phyloP scores from a whole-genome alignment of 1,284 basidiomycete genomes.

The Pyrrhoderma noxium region DNA sequence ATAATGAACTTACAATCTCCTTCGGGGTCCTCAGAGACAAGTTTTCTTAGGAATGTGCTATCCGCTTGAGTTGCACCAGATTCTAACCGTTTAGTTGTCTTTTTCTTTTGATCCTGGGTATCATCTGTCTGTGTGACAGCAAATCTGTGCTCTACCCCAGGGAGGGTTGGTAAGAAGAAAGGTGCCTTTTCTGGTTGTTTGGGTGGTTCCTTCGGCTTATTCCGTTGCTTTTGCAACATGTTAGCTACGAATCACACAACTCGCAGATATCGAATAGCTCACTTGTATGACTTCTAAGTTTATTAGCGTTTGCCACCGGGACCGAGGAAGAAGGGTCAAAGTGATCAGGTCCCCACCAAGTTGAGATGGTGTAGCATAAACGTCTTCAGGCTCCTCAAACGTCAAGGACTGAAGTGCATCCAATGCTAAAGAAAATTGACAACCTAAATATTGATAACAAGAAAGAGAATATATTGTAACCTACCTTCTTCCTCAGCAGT shows the following conservation, averaged over 20 bases:
- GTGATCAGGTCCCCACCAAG: constrained; percentile 84
- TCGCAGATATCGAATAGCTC: constrained; percentile 24
- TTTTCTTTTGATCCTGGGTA: constrained; percentile 31
- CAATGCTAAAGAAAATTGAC: constrained; percentile 42
- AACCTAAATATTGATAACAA: constrained; percentile 13
- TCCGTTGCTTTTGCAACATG: constrained; percentile 90
- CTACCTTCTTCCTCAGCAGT: constrained; percentile 64
- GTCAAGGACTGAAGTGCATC: constrained; percentile 50
- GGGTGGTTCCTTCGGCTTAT: constrained; percentile 93
- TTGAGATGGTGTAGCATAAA: constrained; percentile 81
- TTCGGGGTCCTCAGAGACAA: constrained; percentile 50
- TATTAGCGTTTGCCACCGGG: constrained; percentile 93
- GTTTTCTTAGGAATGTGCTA: constrained; percentile 68
- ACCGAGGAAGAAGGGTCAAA: constrained; percentile 84
- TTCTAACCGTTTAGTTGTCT: constrained; percentile 47
- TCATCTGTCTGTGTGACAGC: constrained; percentile 40
- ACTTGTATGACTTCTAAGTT: constrained; percentile 95
- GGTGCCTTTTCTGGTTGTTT: constrained; percentile 94
- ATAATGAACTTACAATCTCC: constrained; percentile 56
- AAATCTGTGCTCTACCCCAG: constrained; percentile 79
- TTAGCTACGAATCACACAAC: background rate
- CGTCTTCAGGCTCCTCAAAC: constrained; percentile 54
- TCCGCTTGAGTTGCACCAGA: constrained; percentile 50
- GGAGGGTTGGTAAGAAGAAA: constrained; percentile 91
- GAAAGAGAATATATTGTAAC: constrained; percentile 12